Conservation (phyloP, 2,329 filamentous ascomycete genomes). For the Chalaropsis thielavioides region DNA sequence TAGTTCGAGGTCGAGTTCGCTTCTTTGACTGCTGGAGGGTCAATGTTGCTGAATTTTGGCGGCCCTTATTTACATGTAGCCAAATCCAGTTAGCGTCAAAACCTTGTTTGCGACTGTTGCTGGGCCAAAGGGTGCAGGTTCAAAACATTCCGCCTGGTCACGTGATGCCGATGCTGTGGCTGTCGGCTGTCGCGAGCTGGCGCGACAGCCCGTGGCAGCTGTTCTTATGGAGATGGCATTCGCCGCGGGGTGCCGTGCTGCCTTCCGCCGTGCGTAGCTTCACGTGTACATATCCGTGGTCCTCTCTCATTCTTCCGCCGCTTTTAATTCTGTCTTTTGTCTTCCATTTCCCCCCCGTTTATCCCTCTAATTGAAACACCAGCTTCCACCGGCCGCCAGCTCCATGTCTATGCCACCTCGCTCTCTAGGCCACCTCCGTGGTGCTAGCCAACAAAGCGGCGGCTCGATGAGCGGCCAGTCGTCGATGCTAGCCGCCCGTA, state of each 20-base stretch:
- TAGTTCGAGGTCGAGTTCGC: neutral
- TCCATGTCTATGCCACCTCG: slow-evolving; percentile 8
- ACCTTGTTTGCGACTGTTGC: neutral
- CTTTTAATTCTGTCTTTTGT: neutral
- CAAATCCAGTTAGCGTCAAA: neutral
- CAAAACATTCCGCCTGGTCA: neutral
- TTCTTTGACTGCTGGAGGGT: neutral
- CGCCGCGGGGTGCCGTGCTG: neutral
- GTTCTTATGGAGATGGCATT: neutral
- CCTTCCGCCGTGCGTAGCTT: no score
- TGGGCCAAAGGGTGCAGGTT: neutral
- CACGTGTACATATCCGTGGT: no score
- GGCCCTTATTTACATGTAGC: slow-evolving; percentile 2
- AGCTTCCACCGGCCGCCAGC: neutral
- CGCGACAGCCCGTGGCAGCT: neutral
- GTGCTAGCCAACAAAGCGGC: slow-evolving; percentile 36
- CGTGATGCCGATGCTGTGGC: neutral
- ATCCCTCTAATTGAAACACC: no score
- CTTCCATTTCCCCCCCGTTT: neutral
- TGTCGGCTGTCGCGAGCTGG: no score
- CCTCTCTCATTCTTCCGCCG: no score
- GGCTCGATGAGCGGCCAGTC: slow-evolving; percentile 44
- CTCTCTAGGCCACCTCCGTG: slow-evolving; percentile 43
- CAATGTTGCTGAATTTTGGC: slow-evolving; percentile 1
- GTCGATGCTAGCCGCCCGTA: slow-evolving; percentile 55